Percentiles rank a stretch among this genome's conserved stretches.
Conservation (phyloP, 148 eudicot genomes). For the Cornus kousa region DNA sequence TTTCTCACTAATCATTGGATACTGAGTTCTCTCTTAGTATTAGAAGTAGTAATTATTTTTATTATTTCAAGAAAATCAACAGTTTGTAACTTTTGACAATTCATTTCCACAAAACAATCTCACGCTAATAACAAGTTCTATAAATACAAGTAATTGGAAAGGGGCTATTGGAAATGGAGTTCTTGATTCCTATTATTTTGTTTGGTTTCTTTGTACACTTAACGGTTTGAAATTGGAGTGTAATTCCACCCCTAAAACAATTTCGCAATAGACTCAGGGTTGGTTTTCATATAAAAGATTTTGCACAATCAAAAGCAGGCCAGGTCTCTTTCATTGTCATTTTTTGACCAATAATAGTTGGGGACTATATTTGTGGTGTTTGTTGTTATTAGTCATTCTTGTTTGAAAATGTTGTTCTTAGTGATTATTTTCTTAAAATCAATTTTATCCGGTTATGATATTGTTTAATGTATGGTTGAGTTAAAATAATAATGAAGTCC, state of each 20-base stretch:
- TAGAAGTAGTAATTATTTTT: neutral
- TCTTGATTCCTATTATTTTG: neutral
- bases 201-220: slow-evolving; percentile 1
- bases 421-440: neutral
- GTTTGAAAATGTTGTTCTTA: neutral
- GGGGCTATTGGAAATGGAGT: neutral
- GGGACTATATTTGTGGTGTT: too few relatives aligned
- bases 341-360: neutral
- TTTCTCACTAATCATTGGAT: too few relatives aligned
- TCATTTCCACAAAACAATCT: neutral
- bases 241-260: neutral
- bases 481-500: neutral
- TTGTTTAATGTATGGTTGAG: too few relatives aligned
- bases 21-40: neutral
- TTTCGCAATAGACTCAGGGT: neutral
- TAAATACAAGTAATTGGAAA: neutral
- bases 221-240: neutral
- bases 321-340: too few relatives aligned
- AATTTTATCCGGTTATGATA: too few relatives aligned
- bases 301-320: too few relatives aligned
- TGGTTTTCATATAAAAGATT: neutral
- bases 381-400: neutral
- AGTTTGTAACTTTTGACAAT: neutral
- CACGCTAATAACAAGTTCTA: neutral
- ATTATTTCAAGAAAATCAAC: neutral